Evolutionary conservation across 352 stramenopile species (phyloP).

Genomic region (Aphanomyces invadans): DNA sequence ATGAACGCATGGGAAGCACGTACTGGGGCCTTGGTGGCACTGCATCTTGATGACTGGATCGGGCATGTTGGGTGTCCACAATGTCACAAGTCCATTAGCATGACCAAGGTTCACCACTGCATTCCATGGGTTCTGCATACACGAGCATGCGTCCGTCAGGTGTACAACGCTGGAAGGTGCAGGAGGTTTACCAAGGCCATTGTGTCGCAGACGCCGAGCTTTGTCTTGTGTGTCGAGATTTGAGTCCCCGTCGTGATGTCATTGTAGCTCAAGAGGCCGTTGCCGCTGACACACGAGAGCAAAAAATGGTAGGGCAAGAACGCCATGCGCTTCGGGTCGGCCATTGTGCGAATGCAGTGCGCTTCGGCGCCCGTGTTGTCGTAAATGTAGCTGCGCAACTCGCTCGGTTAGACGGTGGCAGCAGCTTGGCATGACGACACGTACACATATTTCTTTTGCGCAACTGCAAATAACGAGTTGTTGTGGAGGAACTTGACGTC

Average conservation of each 20-base stretch:
- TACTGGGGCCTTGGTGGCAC: conserved; percentile 93
- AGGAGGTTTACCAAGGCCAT: conserved; percentile 73
- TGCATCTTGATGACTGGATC: conserved; percentile 96
- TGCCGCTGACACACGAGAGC: conserved; percentile 91
- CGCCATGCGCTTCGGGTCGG: conserved; percentile 88
- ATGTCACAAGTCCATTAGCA: conserved; percentile 95
- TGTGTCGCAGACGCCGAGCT: conserved; percentile 86
- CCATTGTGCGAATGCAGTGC: conserved; percentile 91
- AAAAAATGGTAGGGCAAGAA: conserved; percentile 99
- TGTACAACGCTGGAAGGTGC: no score
- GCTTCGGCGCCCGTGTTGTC: conserved; percentile 95
- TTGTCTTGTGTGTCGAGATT: conserved; percentile 87
- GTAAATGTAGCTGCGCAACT: conserved; percentile 96
- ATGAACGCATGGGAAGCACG: conserved; percentile 29
- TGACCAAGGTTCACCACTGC: conserved; percentile 95
- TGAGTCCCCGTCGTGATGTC: conserved; percentile 94
- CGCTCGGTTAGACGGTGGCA: no score
- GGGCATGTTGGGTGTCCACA: conserved; percentile 95
- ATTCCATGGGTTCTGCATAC: conserved; percentile 92
- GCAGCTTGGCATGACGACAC: no score
- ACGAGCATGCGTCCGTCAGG: neutral
- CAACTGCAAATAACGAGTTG: conserved; percentile 93
- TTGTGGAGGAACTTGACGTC: conserved; percentile 98
- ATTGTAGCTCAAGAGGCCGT: conserved; percentile 90
- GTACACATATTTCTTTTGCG: conserved; percentile 97